These are phyloP conservation scores for Saposhnikovia divaricata DNA, from an alignment of 129 eudicot species.

Conservation along the genomic window DNA sequence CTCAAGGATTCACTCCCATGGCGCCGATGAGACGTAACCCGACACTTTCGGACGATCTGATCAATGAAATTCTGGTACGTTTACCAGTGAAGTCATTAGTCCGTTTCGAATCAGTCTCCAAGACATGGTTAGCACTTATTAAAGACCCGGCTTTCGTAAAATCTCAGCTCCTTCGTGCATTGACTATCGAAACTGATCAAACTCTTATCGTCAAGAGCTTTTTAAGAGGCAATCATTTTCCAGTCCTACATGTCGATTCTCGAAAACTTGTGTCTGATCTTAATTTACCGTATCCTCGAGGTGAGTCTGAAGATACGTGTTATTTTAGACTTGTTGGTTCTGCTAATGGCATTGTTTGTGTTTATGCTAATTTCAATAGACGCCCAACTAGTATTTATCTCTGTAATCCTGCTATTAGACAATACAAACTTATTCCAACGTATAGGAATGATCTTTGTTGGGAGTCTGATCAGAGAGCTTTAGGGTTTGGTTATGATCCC, in stretches of 20 bases:
- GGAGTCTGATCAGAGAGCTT: too few species aligned
- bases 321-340: neutral
- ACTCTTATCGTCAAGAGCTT: neutral
- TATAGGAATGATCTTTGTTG: too few species aligned
- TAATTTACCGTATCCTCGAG: neutral
- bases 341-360: neutral
- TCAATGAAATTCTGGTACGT: neutral
- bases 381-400: neutral
- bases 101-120: neutral
- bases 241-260: slow-evolving; percentile 61
- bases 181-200: neutral
- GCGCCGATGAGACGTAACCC: neutral
- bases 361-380: too few species aligned
- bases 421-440: neutral
- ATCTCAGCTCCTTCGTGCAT: neutral
- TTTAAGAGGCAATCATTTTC: slow-evolving; percentile 19
- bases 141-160: neutral
- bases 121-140: neutral
- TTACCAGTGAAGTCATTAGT: neutral
- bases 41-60: neutral
- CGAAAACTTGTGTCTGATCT: slow-evolving; percentile 33
- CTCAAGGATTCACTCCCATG: neutral
- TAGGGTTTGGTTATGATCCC: neutral
- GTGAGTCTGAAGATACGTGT: neutral
- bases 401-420: slow-evolving; percentile 17